Conservation (phyloP, 2,329 filamentous ascomycete species). For the Endothia cerciana region DNA sequence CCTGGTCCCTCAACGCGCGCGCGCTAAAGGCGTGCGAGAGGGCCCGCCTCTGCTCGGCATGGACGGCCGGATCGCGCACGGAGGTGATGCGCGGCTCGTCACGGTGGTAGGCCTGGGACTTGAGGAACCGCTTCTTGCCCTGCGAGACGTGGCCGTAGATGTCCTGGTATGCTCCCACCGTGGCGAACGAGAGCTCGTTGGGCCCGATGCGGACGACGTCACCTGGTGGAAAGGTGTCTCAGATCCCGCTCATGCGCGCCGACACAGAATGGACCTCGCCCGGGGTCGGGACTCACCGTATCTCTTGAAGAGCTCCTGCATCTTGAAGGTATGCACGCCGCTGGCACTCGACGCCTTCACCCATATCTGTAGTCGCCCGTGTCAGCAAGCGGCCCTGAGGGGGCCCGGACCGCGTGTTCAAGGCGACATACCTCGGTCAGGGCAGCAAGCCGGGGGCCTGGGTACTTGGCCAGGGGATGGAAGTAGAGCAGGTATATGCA, state of each 20-base stretch:
- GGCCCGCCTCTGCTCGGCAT: conserved; percentile 35
- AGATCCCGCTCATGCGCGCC: neutral
- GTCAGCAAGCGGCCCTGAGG: no score
- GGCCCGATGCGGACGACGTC: conserved; percentile 28
- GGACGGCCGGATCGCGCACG: conserved; percentile 35
- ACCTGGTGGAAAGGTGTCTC: conserved; percentile 27
- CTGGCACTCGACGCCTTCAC: conserved; percentile 7
- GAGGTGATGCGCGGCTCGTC: conserved; percentile 35
- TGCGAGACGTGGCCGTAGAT: conserved; percentile 24
- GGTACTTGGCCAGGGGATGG: conserved; percentile 26
- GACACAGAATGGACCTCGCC: neutral
- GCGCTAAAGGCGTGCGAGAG: conserved; percentile 37
- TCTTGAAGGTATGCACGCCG: conserved; percentile 13
- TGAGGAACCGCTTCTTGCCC: conserved; percentile 23
- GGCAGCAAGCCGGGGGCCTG: conserved; percentile 15
- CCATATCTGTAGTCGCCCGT: conserved; percentile 2
- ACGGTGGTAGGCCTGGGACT: conserved; percentile 40
- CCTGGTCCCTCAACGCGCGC: conserved; percentile 35
- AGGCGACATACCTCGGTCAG: neutral
- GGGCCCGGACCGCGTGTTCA: neutral
- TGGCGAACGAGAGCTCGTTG: conserved; percentile 19
- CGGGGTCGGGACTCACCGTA: conserved; percentile 5
- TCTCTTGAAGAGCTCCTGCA: conserved; percentile 19
- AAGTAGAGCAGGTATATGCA: conserved; percentile 24
- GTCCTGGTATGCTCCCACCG: conserved; percentile 16